Evolutionary conservation across 1,139 yeast genomes (phyloP).

Genomic region (Zygosaccharomyces pseudobailii): DNA sequence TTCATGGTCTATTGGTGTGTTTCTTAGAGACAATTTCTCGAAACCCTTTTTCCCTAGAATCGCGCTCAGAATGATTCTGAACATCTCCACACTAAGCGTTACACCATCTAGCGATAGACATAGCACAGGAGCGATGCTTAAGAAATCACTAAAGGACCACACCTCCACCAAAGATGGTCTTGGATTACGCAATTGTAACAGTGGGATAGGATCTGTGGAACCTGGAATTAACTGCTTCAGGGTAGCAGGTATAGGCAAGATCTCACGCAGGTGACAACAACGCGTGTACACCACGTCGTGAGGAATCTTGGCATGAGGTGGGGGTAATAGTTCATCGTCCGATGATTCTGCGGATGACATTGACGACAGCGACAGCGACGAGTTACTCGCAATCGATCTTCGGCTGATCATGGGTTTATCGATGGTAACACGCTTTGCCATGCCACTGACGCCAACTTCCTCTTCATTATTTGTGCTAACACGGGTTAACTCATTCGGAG

Average conservation of each 20-base stretch:
- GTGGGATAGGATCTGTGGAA: slow-evolving; percentile 61
- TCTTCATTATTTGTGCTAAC: slow-evolving; percentile 35
- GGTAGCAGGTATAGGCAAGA: slow-evolving; percentile 88
- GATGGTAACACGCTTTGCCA: slow-evolving; percentile 42
- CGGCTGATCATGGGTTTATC: slow-evolving; percentile 49
- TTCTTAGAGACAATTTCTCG: slow-evolving; percentile 64
- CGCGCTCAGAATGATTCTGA: slow-evolving; percentile 56
- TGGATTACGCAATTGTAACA: slow-evolving; percentile 63
- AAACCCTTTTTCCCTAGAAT: slow-evolving; percentile 55
- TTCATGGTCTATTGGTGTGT: slow-evolving; percentile 59
- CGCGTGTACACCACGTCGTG: slow-evolving; percentile 77
- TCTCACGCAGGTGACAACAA: slow-evolving; percentile 89
- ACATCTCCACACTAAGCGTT: slow-evolving; percentile 56
- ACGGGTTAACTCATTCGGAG: slow-evolving; percentile 30
- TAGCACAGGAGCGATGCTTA: slow-evolving; percentile 66
- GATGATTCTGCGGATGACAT: slow-evolving; percentile 16
- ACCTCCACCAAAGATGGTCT: slow-evolving; percentile 71
- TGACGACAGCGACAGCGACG: slow-evolving; percentile 25
- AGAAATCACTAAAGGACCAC: slow-evolving; percentile 68
- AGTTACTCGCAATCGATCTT: slow-evolving; percentile 24
- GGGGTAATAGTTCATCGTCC: slow-evolving; percentile 28
- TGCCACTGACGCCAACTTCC: slow-evolving; percentile 42
- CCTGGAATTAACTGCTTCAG: slow-evolving; percentile 73
- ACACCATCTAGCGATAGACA: slow-evolving; percentile 72
- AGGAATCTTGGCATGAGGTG: slow-evolving; percentile 33